These are phyloP conservation scores for Favolaschia claudopus DNA, from an alignment of 768 basidiomycete genomes.

Conservation along the genomic window DNA sequence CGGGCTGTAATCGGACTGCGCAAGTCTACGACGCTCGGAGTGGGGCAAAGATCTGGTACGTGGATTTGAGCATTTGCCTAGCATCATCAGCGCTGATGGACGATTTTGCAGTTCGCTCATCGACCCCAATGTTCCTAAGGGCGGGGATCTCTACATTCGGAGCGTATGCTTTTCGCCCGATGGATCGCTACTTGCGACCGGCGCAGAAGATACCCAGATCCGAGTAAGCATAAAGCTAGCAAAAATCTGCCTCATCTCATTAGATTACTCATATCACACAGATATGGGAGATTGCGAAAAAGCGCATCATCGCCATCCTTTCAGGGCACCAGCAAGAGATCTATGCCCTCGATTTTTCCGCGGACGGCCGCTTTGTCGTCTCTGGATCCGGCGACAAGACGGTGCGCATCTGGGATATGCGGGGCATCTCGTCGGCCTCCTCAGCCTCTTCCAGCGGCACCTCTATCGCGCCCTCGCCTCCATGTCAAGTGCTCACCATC, in stretches of 20 bases:
- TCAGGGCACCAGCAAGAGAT: conserved; percentile 84
- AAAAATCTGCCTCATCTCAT: conserved; percentile 33
- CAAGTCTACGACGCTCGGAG: conserved; percentile 86
- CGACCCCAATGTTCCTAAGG: conserved; percentile 30
- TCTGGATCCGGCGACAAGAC: conserved; percentile 72
- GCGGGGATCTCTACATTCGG: conserved; percentile 65
- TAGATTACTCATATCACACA: conserved; percentile 32
- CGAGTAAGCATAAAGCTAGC: too few relatives aligned
- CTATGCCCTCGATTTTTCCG: conserved; percentile 83
- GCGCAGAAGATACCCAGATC: conserved; percentile 84
- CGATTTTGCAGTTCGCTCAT: conserved; percentile 13
- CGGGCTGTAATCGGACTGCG: conserved; percentile 83
- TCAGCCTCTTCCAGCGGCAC: conserved; percentile 41
- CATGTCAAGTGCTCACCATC: conserved; percentile 43
- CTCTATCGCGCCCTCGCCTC: conserved; percentile 57
- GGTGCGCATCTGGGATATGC: conserved; percentile 37
- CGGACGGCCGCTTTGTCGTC: conserved; percentile 76
- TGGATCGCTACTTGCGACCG: conserved; percentile 81
- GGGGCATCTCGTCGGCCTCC: conserved; percentile 20
- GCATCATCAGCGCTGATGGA: conserved; percentile 49
- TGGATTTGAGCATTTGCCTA: conserved; percentile 54
- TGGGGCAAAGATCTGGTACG: conserved; percentile 73
- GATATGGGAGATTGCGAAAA: conserved; percentile 83
- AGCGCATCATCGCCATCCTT: conserved; percentile 72
- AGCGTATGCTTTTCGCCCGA: conserved; percentile 87